Base-by-base conservation (phyloP, 2,329 filamentous ascomycete genomes). In the Scytalidium lignicola region DNA sequence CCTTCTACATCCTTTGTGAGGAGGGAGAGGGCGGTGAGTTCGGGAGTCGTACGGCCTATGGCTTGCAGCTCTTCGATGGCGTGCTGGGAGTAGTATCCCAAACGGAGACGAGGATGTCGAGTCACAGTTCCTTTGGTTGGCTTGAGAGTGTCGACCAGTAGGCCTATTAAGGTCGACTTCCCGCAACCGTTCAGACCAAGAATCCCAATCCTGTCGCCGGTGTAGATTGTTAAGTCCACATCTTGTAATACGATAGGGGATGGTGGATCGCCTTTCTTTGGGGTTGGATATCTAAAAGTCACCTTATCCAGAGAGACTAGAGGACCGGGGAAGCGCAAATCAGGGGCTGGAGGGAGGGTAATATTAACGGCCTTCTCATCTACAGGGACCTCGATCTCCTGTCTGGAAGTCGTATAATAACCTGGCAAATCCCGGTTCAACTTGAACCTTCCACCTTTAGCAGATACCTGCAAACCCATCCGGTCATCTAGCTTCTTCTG, bases 401-500 rank as follows among this genome's bases (percentile, higher is more conserved):
- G 81, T 23, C 88, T 75, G 10, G 69, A 67, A 0, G 70, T 78
- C 5, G 75, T 55, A 62, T 86, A 78, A 37, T 64, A 88, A 0
- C 87, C 90, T 0, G 56, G 72, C 1, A 85, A 68, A 58, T 95
- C 89, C 12, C 86, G 74, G 60, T 88, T 93, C 28, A 93, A 74
- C 67, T 92, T 92, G 74, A 95, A 95, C 2, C 86, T 74, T 4
- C 80, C 80, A 1, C 90, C 90, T 46, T 77, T 84, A 6, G 82
- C 79, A 54, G 73, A 86, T 39, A 89, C 84, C 60, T 91, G 78
- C 58, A 95, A 66, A 0, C 89, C 90, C 81, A 83, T 87, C 5
- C 88, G 75, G 48, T 93, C 85, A 49, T 95, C 88, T 1, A 95
- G 75, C 63, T 90, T 91, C 72, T 90, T 92, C 69, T 91, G 87